Base-by-base conservation (phyloP, 768 basidiomycete genomes). In the Hysterangium stoloniferum region DNA sequence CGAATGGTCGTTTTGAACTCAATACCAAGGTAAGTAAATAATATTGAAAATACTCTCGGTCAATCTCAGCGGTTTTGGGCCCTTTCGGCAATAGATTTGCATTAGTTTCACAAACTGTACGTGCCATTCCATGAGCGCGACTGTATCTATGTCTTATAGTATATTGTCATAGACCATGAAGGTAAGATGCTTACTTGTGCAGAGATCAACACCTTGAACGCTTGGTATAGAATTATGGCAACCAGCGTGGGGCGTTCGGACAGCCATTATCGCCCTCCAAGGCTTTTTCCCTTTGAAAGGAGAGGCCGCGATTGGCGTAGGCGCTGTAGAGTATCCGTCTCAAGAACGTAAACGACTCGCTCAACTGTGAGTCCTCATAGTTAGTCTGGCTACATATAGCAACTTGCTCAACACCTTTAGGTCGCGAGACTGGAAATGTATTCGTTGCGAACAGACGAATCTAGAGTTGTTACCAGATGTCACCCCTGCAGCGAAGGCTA, bases 191-290 rank as follows among this genome's bases (percentile, higher is more conserved):
- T 63, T 51, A 25, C 17, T 25, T 15, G 28, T 38, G 20, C 8
- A 25, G 1, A 25, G 6, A 62, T 59, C 35, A 28, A 64, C 59
- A 27, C 45, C 50, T 24, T 33, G 20, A 37, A 24, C 22, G 52
- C 35, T 59, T 71, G 93, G 97, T 57, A 90, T 93, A 66, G 95
- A 97, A 58, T 74, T 89, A 28, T 98, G 95, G 95, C 93, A 97
- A 66, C 95, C 95, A 32, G 91, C 92, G 22, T 98, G 95, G 95
- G 95, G 95, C 49, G 88, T 98, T 17, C 79, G 95, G 55, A 59
- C 55, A 89, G 89, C 90, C 31, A 91, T 92, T 60, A 77, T 92
- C 56, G 89, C 87, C 31, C 73, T 92, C 4, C 89, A 91, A 64
- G 88, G 89, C 0, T 91, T 92, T 66, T 91, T 92, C 61, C 86